Evolutionary conservation across 2,329 filamentous ascomycete species (phyloP).

Genomic region (Calycina marina): DNA sequence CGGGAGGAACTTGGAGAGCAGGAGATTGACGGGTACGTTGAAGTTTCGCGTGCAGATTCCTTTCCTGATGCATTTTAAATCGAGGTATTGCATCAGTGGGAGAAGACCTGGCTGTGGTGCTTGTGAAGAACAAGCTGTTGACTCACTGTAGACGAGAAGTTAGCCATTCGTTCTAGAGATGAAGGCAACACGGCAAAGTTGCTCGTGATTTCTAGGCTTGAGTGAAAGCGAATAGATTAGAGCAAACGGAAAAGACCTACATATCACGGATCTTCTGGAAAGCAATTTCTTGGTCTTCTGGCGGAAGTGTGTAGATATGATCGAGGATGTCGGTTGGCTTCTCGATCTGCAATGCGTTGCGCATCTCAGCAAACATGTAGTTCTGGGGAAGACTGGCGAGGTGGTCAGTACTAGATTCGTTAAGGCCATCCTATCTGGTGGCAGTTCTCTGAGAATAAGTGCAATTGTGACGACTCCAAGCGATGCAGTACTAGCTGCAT

Average conservation of each 20-base stretch:
- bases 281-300: slow-evolving; percentile 43
- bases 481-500: too few species aligned
- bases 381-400: slow-evolving; percentile 64
- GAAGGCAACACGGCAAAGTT: too few species aligned
- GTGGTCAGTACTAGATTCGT: slow-evolving; percentile 12
- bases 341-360: slow-evolving; percentile 54
- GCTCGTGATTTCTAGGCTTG: too few species aligned
- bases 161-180: too few species aligned
- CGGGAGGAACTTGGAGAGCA: slow-evolving; percentile 61
- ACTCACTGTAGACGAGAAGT: too few species aligned
- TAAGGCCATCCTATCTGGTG: too few species aligned
- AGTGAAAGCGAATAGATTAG: too few species aligned
- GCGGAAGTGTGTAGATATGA: slow-evolving; percentile 65
- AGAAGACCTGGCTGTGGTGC: slow-evolving; percentile 68
- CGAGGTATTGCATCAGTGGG: slow-evolving; percentile 69
- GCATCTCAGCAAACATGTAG: slow-evolving; percentile 93
- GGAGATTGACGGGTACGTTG: slow-evolving; percentile 59
- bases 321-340: slow-evolving; percentile 72
- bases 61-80: slow-evolving; percentile 50
- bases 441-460: too few species aligned
- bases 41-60: slow-evolving; percentile 94
- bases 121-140: slow-evolving; percentile 65
- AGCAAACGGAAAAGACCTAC: too few species aligned
- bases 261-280: slow-evolving; percentile 63
- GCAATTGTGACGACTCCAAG: too few species aligned